phyloP scores from a whole-genome alignment of 768 basidiomycete species.

The Rhizopogon vinicolor region DNA sequence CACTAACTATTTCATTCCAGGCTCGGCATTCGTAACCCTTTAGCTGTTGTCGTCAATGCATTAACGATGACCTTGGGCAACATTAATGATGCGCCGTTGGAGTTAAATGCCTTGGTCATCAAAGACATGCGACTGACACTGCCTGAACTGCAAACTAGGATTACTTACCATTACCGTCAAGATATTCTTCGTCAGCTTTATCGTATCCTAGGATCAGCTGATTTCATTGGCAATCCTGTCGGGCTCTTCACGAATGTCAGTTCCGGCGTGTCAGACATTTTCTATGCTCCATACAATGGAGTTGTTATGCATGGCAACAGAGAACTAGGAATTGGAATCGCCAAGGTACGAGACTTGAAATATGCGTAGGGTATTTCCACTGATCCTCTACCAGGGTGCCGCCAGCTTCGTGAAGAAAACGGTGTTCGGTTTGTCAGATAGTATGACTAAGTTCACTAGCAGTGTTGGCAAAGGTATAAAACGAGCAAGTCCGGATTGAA shows the following conservation, averaged over 20 bases:
- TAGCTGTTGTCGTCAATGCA: slow-evolving; percentile 91
- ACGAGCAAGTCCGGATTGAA: background rate
- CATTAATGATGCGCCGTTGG: slow-evolving; percentile 91
- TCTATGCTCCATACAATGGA: slow-evolving; percentile 97
- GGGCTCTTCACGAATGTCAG: slow-evolving; percentile 98
- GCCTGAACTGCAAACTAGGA: slow-evolving; percentile 79
- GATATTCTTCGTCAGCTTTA: slow-evolving; percentile 93
- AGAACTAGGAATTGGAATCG: slow-evolving; percentile 91
- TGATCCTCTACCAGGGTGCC: slow-evolving; percentile 62
- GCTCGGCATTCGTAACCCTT: slow-evolving; percentile 79
- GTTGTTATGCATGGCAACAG: slow-evolving; percentile 95
- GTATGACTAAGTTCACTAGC: slow-evolving; percentile 96
- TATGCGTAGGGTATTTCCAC: background rate
- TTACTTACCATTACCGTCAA: slow-evolving; percentile 89
- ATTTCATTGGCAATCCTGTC: slow-evolving; percentile 94
- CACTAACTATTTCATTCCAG: slow-evolving; percentile 28
- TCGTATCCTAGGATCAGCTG: slow-evolving; percentile 95
- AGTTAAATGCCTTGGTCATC: slow-evolving; percentile 90
- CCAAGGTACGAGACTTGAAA: slow-evolving; percentile 53
- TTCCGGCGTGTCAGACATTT: slow-evolving; percentile 96
- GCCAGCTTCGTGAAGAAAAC: slow-evolving; percentile 99
- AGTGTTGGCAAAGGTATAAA: slow-evolving; percentile 88
- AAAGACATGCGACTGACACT: slow-evolving; percentile 89
- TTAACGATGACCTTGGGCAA: slow-evolving; percentile 97
- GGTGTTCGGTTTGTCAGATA: slow-evolving; percentile 93